Percentiles rank a stretch among this genome's conserved stretches.
phyloP scores from a whole-genome alignment of 306 rosid genomes.

The Trifolium dubium region DNA sequence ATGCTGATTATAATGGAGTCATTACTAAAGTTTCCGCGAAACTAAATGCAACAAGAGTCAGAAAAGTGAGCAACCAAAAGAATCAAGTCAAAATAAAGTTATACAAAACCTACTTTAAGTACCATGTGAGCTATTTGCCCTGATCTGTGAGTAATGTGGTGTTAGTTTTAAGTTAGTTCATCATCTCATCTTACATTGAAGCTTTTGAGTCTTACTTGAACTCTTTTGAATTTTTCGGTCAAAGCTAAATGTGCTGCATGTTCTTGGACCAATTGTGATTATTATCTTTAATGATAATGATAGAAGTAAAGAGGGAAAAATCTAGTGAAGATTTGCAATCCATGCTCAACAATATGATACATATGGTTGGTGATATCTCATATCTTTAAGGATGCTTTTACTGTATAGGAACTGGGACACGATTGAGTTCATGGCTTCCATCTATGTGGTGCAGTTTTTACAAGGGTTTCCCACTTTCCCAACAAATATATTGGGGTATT shows the following conservation, averaged over 20 bases:
- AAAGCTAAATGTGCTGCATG: background rate
- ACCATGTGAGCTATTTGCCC: background rate
- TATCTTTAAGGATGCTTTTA: conserved; percentile 17
- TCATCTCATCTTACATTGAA: background rate
- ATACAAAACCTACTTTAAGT: conserved; percentile 31
- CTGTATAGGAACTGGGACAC: conserved; percentile 26
- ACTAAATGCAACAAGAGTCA: conserved; percentile 5
- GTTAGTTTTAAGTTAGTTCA: background rate
- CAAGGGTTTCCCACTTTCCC: background rate
- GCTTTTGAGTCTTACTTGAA: conserved; percentile 11
- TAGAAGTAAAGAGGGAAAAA: conserved; percentile 16
- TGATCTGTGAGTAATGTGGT: background rate
- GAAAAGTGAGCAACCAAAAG: conserved; percentile 27
- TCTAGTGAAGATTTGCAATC: conserved; percentile 18
- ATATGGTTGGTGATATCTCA: conserved; percentile 1
- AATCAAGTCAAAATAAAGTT: conserved; percentile 22
- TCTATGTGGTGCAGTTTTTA: conserved; percentile 1
- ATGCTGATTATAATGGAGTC: conserved; percentile 17
- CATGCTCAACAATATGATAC: conserved; percentile 3
- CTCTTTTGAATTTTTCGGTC: background rate
- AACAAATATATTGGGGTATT: conserved; percentile 15
- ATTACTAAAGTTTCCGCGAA: conserved; percentile 6
- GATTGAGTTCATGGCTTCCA: conserved; percentile 1
- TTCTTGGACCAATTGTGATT: background rate
- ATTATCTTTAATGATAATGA: conserved; percentile 1